Evolutionary conservation across 2,329 filamentous ascomycete species (phyloP).

Genomic region (Sclerotinia minor): DNA sequence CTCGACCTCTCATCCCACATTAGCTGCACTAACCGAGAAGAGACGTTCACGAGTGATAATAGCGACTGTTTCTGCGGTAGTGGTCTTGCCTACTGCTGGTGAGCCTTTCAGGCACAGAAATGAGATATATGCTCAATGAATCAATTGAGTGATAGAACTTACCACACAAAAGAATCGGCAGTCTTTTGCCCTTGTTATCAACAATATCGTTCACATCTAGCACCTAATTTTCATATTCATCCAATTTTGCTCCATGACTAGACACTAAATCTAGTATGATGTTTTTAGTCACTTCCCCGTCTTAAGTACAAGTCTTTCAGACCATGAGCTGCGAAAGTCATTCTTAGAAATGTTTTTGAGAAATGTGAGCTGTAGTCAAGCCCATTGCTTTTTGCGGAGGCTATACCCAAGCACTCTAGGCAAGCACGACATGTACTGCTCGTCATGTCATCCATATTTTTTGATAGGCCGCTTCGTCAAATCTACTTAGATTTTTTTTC

Average conservation of each 20-base stretch:
- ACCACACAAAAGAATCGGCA: conserved; percentile 4
- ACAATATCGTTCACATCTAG: neutral
- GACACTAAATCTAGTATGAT: neutral
- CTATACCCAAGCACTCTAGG: neutral
- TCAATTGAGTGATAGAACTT: neutral
- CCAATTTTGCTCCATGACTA: neutral
- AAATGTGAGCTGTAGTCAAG: neutral
- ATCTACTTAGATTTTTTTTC: neutral
- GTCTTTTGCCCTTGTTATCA: neutral
- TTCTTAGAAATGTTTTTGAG: neutral
- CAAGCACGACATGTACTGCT: neutral
- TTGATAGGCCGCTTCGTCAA: neutral
- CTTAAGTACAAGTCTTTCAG: neutral
- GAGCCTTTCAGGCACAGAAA: neutral
- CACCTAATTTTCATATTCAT: neutral
- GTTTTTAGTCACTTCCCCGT: neutral
- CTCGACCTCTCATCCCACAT: neutral
- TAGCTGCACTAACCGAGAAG: neutral
- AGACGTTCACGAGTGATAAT: neutral
- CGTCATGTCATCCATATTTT: neutral
- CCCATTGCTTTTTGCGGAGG: neutral
- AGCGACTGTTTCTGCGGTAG: conserved; percentile 7
- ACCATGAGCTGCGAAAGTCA: neutral
- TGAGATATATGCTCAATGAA: too few species aligned
- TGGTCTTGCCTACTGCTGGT: neutral